Evolutionary conservation across 345 rosid genomes (phyloP), one percentile per base, ranked within the genome.

Genomic region (Cardamine resedifolia): DNA sequence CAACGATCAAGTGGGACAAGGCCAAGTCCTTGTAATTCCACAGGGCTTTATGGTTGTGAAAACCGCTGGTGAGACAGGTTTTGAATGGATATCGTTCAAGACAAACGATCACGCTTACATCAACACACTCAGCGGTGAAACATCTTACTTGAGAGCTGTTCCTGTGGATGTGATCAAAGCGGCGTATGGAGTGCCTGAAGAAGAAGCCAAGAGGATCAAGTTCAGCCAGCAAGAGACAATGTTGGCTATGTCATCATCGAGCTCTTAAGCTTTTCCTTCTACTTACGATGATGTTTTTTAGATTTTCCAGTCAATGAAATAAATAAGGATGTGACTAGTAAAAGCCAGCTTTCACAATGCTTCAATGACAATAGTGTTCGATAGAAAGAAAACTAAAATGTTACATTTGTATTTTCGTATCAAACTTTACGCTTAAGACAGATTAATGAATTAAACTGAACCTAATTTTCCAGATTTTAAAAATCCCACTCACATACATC

Each of bases 41-140:
- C 92, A 88, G 44, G 86, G 87, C 74, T 89, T 76, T 39, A 92
- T 81, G 7, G 85, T 83, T 44, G 77, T 69, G 67, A 84, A 81
- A 66, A 73, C 68, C 16, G 85, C 91, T 0, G 83, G 84, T 33
- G 69, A 66, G 14, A 82, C 83, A 3, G 85, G 81, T 55, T 87
- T 87, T 50, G 92, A 90, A 26, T 88, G 89, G 85, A 56, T 89
- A 11, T 36, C 87, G 5, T 88, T 94, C 81, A 86, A 81, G 81
- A 94, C 97, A 36, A 83, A 82, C 45, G 87, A 77, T 59, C 76
- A 79, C 12, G 87, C 91, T 26, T 74, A 74, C 77, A 52, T 69
- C 28, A 78, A 63, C 67, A 76, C 84, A 0, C 64, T 90, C 1
- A 85, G 88, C 0, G 97, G 97, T 4, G 56, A 52, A 19, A 84